Percentiles rank a stretch among this genome's conserved stretches.
Conservation (phyloP, 1,139 yeast species). For the Pichia sp. region DNA sequence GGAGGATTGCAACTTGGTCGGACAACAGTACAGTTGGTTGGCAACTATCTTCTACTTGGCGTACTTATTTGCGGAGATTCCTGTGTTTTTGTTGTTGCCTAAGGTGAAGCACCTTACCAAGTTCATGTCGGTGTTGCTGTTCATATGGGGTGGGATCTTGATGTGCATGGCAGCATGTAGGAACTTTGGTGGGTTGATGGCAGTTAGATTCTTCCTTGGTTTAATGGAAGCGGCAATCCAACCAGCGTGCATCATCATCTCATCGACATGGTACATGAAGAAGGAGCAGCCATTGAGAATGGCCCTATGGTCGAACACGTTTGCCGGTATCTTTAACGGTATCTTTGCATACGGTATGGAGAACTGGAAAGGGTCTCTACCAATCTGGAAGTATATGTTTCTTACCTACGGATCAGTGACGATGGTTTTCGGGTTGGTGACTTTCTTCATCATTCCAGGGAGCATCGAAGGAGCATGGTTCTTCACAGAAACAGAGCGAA, state of each 20-base stretch:
- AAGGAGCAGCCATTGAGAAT: constrained; percentile 38
- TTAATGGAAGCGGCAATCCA: constrained; percentile 37
- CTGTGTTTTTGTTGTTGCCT: constrained; percentile 39
- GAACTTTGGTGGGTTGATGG: constrained; percentile 36
- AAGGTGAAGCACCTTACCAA: constrained; percentile 50
- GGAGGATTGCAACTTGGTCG: constrained; percentile 16
- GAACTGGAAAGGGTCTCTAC: background rate
- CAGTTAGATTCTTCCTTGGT: constrained; percentile 38
- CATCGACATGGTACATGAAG: constrained; percentile 28
- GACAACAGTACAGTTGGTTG: constrained; percentile 37
- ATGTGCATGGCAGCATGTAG: constrained; percentile 35
- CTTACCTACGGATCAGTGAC: constrained; percentile 6
- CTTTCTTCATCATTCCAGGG: constrained; percentile 45
- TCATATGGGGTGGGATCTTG: constrained; percentile 46
- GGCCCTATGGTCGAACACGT: constrained; percentile 33
- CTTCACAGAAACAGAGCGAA: constrained; percentile 46
- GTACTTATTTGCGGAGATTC: constrained; percentile 48
- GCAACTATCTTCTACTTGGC: constrained; percentile 55
- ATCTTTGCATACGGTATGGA: constrained; percentile 7
- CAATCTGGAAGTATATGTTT: background rate
- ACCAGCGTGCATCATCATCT: constrained; percentile 34
- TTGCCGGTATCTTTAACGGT: constrained; percentile 29
- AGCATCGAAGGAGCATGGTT: constrained; percentile 52
- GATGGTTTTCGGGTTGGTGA: constrained; percentile 28
- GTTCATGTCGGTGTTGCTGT: constrained; percentile 33